Evolutionary conservation across 345 rosid genomes (phyloP).

Genomic region (Corymbia maculata): DNA sequence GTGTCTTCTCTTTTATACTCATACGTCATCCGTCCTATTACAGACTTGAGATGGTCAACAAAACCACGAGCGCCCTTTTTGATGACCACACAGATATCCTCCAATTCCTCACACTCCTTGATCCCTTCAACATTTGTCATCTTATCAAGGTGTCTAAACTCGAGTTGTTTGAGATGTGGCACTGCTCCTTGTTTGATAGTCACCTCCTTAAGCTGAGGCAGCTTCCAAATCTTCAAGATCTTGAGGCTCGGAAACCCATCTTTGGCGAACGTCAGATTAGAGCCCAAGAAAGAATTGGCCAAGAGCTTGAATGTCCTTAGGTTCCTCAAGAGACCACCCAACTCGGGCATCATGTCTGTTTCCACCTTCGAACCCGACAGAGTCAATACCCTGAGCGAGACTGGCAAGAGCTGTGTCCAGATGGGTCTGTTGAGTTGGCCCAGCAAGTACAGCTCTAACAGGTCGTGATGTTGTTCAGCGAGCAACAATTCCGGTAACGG

Average conservation of each 20-base stretch:
- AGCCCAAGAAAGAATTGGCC: neutral
- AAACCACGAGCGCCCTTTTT: neutral
- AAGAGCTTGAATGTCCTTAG: neutral
- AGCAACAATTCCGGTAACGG: neutral
- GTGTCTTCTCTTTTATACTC: too few relatives aligned
- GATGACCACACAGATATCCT: neutral
- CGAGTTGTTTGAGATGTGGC: neutral
- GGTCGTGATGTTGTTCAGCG: neutral
- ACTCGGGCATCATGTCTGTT: neutral
- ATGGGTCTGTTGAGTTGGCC: neutral
- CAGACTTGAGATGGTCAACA: neutral
- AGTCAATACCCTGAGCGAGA: neutral
- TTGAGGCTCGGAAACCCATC: neutral
- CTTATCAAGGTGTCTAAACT: neutral
- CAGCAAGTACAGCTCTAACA: neutral
- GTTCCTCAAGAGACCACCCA: neutral
- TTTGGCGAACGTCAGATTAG: neutral
- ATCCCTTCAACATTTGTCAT: neutral
- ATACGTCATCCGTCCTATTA: too few relatives aligned
- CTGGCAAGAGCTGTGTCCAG: neutral
- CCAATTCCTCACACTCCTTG: neutral
- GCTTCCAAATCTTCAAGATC: neutral
- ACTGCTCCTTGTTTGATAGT: neutral
- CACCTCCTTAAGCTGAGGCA: neutral
- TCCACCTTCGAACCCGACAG: neutral